phyloP scores from a whole-genome alignment of 2,329 filamentous ascomycete genomes.

The Epichloe sibirici region DNA sequence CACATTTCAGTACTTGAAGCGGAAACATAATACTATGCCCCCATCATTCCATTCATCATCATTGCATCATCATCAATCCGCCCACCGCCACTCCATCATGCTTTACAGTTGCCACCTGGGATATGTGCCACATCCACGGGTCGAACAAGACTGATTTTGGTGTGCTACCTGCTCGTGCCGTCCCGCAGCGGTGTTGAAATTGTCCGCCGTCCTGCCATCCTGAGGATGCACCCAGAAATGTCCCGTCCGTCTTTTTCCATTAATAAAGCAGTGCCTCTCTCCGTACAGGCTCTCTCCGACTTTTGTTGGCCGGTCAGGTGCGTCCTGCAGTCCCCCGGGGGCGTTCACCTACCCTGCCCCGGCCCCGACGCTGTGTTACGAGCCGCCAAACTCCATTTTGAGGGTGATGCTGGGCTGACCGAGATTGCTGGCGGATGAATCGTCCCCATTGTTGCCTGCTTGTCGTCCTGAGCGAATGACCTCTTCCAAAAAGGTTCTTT shows the following conservation, averaged over 20 bases:
- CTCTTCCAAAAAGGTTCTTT: slow-evolving; percentile 69
- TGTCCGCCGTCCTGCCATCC: not conserved
- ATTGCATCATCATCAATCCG: not conserved
- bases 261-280: not conserved
- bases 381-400: slow-evolving; percentile 77
- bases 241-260: not conserved
- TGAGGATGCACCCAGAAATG: no score
- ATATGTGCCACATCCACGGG: not conserved
- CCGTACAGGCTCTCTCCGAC: not conserved
- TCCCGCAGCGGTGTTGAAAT: not conserved
- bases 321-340: slow-evolving; percentile 1
- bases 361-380: slow-evolving; percentile 6
- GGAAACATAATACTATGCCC: no score
- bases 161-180: not conserved
- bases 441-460: slow-evolving; percentile 26
- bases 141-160: not conserved
- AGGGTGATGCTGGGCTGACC: slow-evolving; percentile 75
- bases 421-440: slow-evolving; percentile 28
- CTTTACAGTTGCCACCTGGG: not conserved
- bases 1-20: no score
- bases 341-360: not conserved
- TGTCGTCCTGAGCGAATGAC: slow-evolving; percentile 57
- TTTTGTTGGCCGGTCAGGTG: not conserved
- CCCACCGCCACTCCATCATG: not conserved
- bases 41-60: not conserved